These are phyloP conservation scores for Tetrastigma voinierianum DNA, from an alignment of 164 flowering plant genomes.

Conservation along the genomic window DNA sequence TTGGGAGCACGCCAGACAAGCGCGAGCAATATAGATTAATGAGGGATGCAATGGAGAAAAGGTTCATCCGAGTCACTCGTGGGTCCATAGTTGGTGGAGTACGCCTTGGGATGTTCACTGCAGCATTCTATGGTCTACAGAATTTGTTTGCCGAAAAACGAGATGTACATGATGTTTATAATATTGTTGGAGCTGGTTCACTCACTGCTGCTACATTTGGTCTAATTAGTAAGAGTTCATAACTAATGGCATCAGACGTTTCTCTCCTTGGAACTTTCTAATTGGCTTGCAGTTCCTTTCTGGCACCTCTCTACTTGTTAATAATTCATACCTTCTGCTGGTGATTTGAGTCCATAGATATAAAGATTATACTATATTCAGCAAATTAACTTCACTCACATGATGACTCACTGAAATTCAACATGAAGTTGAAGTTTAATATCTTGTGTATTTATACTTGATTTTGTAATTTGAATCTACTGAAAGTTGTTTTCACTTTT, in stretches of 20 bases:
- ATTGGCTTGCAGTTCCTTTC: not conserved
- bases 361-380: too few relatives aligned
- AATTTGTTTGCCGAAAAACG: constrained; percentile 85
- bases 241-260: not conserved
- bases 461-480: too few relatives aligned
- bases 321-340: too few relatives aligned
- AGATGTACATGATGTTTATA: constrained; percentile 87
- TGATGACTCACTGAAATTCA: too few relatives aligned
- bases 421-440: too few relatives aligned
- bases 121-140: constrained; percentile 78
- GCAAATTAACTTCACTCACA: too few relatives aligned
- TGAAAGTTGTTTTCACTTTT: not conserved
- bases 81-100: constrained; percentile 96
- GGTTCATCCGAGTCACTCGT: constrained; percentile 80
- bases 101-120: constrained; percentile 95
- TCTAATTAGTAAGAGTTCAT: constrained; percentile 56
- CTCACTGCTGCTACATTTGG: constrained; percentile 93
- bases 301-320: too few relatives aligned
- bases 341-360: too few relatives aligned
- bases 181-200: constrained; percentile 90
- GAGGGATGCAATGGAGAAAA: constrained; percentile 99
- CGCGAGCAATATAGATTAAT: constrained; percentile 89
- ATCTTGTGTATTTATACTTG: too few relatives aligned
- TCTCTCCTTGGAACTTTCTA: not conserved
- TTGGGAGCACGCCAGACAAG: constrained; percentile 94